Evolutionary conservation across 306 rosid genomes (phyloP).

Genomic region (Trichosanthes cucumerina): DNA sequence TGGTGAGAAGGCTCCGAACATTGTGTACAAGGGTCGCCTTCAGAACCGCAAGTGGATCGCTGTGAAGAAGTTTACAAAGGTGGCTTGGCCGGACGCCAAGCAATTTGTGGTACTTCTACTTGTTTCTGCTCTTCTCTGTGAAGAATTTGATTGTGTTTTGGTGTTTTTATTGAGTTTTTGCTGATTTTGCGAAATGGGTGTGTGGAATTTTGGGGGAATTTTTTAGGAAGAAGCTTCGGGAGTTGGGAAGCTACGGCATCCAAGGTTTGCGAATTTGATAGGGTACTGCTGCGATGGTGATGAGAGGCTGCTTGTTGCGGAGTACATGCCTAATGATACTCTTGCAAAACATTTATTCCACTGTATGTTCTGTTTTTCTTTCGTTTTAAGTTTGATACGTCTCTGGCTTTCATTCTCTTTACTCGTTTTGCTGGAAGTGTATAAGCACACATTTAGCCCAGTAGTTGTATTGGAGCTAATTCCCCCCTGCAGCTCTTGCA

Average conservation of each 20-base stretch:
- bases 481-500: not conserved
- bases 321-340: constrained; percentile 94
- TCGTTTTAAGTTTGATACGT: not conserved
- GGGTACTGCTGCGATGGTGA: constrained; percentile 96
- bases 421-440: not conserved
- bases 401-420: not conserved
- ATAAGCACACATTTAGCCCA: not conserved
- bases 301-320: constrained; percentile 94
- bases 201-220: constrained; percentile 3
- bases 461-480: not conserved
- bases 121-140: not conserved
- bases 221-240: constrained; percentile 79
- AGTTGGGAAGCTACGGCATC: constrained; percentile 75
- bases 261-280: constrained; percentile 73
- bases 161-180: not conserved
- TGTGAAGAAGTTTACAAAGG: constrained; percentile 81
- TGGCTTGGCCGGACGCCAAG: constrained; percentile 95
- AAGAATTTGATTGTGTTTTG: not conserved
- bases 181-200: not conserved
- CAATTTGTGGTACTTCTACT: constrained; percentile 61
- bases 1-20: constrained; percentile 81
- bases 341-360: constrained; percentile 97
- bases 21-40: constrained; percentile 78
- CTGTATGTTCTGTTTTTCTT: constrained; percentile 36
- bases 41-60: constrained; percentile 77